Percentiles rank a stretch among this genome's conserved stretches.
Conservation (phyloP, 176 grass and related monocot genomes). For the maize (Zea mays) region DNA sequence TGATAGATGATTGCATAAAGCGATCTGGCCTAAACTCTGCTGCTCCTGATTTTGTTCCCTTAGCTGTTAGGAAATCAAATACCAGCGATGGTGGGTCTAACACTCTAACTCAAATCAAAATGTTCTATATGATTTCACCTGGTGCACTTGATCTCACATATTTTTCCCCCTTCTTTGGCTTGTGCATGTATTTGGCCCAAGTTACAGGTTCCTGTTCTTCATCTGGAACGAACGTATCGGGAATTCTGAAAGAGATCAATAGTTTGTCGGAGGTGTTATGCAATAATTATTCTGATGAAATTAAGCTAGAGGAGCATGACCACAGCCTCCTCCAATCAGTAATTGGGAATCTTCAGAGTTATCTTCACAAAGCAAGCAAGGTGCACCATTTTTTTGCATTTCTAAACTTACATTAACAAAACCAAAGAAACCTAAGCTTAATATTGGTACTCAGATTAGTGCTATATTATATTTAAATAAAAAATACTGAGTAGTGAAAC, state of each 20-base stretch:
- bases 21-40: conserved; percentile 41
- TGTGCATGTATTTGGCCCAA: conserved; percentile 13
- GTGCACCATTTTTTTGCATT: conserved; percentile 23
- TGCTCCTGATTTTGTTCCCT: conserved; percentile 49
- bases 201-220: conserved; percentile 42
- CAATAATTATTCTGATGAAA: conserved; percentile 35
- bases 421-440: too few relatives aligned
- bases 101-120: conserved; percentile 12
- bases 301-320: conserved; percentile 43
- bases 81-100: conserved; percentile 24
- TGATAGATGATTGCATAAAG: conserved; percentile 32
- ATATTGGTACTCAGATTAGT: too few relatives aligned
- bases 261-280: conserved; percentile 39
- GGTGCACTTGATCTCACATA: neutral
- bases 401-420: too few relatives aligned
- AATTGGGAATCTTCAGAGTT: conserved; percentile 50
- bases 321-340: conserved; percentile 30
- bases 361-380: conserved; percentile 43
- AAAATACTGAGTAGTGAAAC: too few relatives aligned
- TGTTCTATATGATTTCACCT: conserved; percentile 14
- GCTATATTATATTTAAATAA: too few relatives aligned
- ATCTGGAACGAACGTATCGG: conserved; percentile 19
- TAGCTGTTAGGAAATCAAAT: conserved; percentile 40
- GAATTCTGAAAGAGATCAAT: conserved; percentile 42
- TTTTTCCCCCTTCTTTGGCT: conserved; percentile 4